These are phyloP conservation scores for Leishmania braziliensis DNA, from an alignment of 208 protist species.

Conservation along the genomic window DNA sequence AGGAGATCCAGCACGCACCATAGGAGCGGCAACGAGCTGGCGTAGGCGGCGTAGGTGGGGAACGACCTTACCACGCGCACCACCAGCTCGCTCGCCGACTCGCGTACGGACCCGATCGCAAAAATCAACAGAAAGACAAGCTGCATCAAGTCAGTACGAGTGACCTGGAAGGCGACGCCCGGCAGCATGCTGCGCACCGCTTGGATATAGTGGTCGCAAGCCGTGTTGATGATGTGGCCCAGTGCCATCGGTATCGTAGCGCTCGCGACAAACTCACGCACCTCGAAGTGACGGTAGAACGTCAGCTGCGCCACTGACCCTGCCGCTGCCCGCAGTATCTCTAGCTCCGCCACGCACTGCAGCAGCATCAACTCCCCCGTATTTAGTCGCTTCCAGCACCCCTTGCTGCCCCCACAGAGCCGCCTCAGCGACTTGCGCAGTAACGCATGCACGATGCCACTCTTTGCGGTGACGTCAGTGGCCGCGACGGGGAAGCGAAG, in stretches of 20 bases:
- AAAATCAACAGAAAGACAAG: slow-evolving; percentile 80
- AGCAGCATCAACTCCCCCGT: slow-evolving; percentile 74
- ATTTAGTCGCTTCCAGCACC: slow-evolving; percentile 45
- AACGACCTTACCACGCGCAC: slow-evolving; percentile 54
- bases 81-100: slow-evolving; percentile 58
- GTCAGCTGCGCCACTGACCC: slow-evolving; percentile 77
- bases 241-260: slow-evolving; percentile 48
- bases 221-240: slow-evolving; percentile 41
- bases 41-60: slow-evolving; percentile 55
- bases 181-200: slow-evolving; percentile 46
- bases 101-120: slow-evolving; percentile 65
- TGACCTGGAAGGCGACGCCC: slow-evolving; percentile 44
- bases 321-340: slow-evolving; percentile 72
- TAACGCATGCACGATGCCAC: slow-evolving; percentile 12
- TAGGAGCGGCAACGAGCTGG: slow-evolving; percentile 66
- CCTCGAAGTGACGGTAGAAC: slow-evolving; percentile 79
- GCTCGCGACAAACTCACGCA: slow-evolving; percentile 82
- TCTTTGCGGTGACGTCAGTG: slow-evolving; percentile 21
- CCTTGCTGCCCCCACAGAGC: slow-evolving; percentile 29
- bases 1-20: slow-evolving; percentile 77
- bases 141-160: slow-evolving; percentile 58
- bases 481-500: slow-evolving; percentile 12
- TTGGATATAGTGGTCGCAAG: slow-evolving; percentile 54
- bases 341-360: slow-evolving; percentile 61
- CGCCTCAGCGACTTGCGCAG: slow-evolving; percentile 24